Conservation (phyloP, 495 filamentous ascomycete species). For the Neurospora sp. region DNA sequence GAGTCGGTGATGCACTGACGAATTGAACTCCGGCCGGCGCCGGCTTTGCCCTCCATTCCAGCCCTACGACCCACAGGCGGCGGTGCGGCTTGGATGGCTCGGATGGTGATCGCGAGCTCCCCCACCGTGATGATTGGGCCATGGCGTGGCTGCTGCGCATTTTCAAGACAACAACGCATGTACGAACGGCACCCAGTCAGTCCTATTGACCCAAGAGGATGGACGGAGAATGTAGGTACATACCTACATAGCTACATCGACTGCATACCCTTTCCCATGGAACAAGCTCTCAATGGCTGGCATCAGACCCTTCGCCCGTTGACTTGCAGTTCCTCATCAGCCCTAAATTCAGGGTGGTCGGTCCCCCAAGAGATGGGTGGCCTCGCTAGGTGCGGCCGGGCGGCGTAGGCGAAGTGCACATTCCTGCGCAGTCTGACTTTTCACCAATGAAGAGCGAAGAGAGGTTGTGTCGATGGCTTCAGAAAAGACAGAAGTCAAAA, state of each 20-base stretch:
- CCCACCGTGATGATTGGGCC: neutral
- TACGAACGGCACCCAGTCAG: neutral
- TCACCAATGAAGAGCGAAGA: neutral
- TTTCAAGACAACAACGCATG: neutral
- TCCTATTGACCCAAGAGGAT: neutral
- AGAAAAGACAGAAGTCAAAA: neutral
- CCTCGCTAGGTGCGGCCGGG: neutral
- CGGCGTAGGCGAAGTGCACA: neutral
- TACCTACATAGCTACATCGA: neutral
- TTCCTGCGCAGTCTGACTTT: neutral
- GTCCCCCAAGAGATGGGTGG: neutral
- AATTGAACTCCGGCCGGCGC: neutral
- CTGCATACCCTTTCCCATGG: neutral
- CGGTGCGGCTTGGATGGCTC: neutral
- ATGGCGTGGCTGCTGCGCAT: neutral
- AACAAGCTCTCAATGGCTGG: conserved; percentile 7
- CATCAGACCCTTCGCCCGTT: neutral
- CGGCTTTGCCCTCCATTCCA: conserved; percentile 11
- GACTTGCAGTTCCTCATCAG: conserved; percentile 9
- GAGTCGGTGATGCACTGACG: neutral
- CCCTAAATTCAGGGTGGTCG: conserved; percentile 9
- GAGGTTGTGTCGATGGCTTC: neutral
- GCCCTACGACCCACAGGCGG: conserved; percentile 12
- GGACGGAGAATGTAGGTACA: neutral
- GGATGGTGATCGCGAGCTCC: neutral